phyloP scores from a whole-genome alignment of 768 basidiomycete species.

The Thelephora ganbajun region DNA sequence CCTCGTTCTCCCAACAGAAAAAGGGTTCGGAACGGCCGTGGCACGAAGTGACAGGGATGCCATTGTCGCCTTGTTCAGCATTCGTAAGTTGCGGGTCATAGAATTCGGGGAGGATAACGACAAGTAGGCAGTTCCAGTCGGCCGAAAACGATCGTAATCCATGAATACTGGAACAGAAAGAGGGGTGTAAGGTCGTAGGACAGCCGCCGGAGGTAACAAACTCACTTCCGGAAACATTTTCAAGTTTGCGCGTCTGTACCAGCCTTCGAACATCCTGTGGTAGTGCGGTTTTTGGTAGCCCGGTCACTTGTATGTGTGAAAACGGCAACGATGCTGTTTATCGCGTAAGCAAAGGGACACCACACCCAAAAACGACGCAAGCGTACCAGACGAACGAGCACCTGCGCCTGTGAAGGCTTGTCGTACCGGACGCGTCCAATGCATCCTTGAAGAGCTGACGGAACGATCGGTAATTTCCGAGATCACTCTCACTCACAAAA shows the following conservation, averaged over 20 bases:
- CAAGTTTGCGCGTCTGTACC: conserved; percentile 20
- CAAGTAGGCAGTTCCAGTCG: conserved; percentile 45
- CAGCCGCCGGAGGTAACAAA: neutral
- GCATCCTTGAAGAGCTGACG: neutral
- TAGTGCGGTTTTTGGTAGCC: conserved; percentile 37
- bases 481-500: conserved; percentile 2
- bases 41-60: conserved; percentile 30
- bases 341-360: too few species aligned
- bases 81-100: conserved; percentile 24
- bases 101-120: conserved; percentile 35
- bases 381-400: neutral
- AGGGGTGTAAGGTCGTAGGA: neutral
- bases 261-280: conserved; percentile 36
- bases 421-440: neutral
- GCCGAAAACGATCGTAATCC: conserved; percentile 45
- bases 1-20: conserved; percentile 14
- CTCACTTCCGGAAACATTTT: conserved; percentile 15
- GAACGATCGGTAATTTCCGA: neutral
- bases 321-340: too few species aligned
- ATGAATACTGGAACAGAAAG: conserved; percentile 30
- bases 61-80: conserved; percentile 30
- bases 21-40: conserved; percentile 12
- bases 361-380: too few species aligned
- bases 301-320: conserved; percentile 30
- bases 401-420: neutral